phyloP scores from a whole-genome alignment of 306 rosid genomes.

The Quillaja saponaria region DNA sequence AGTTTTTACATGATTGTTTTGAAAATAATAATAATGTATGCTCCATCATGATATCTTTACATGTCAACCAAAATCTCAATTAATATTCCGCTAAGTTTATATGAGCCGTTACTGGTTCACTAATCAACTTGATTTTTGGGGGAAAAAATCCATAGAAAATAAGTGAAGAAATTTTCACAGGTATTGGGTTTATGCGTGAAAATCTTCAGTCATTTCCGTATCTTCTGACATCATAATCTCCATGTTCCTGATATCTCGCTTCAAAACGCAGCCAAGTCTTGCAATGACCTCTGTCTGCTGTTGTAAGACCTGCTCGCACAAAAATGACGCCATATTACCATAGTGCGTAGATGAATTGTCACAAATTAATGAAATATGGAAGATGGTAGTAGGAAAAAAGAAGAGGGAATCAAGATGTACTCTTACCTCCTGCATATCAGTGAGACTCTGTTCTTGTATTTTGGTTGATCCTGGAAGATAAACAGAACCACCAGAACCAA shows the following conservation, averaged over 20 bases:
- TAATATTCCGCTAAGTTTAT: too few relatives aligned
- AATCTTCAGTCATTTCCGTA: conserved; percentile 38
- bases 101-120: too few relatives aligned
- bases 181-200: too few relatives aligned
- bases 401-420: not conserved
- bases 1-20: too few relatives aligned
- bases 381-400: too few relatives aligned
- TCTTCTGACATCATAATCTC: conserved; percentile 87
- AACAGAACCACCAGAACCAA: conserved; percentile 56
- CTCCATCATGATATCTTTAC: too few relatives aligned
- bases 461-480: conserved; percentile 86
- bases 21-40: too few relatives aligned
- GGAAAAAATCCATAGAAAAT: too few relatives aligned
- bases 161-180: too few relatives aligned
- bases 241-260: conserved; percentile 85
- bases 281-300: conserved; percentile 95
- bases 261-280: conserved; percentile 83
- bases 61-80: too few relatives aligned
- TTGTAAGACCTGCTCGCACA: conserved; percentile 71
- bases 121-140: too few relatives aligned
- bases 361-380: not conserved
- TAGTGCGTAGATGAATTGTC: not conserved
- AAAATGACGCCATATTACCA: not conserved
- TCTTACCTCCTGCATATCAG: conserved; percentile 84
- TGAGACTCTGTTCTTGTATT: conserved; percentile 82